Base-by-base conservation (phyloP, 176 grass and related monocot genomes). In the Musa schizocarpa region DNA sequence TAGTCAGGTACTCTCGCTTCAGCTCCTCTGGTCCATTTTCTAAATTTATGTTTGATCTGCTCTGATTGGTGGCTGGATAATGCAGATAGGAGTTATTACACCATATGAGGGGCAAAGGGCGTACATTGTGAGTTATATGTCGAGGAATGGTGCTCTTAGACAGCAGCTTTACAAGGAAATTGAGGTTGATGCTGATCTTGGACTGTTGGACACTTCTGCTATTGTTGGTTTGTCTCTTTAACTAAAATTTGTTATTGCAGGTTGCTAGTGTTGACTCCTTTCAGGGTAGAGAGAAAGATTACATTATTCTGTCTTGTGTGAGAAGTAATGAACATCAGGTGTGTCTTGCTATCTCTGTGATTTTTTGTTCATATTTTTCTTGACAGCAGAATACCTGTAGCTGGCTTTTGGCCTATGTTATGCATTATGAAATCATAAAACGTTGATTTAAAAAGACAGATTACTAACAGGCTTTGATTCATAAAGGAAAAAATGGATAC, bases 121-220 rank as follows among this genome's bases (percentile, higher is more conserved):
- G 53, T 99, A 94, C 80, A 99, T 99, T 81, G 91, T 94, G 19
- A 99, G 92, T 82, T 95, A 99, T 67, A 99, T 99, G 95, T 72
- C 95, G 80, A 94, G 95, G 78, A 99, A 99, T 76, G 95, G 95
- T 34, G 86, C 95, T 72, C 90, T 99, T 72, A 80, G 95, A 19
- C 95, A 99, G 84, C 95, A 99, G 51, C 91, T 99, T 57, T 99
- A 99, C 76, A 99, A 99, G 77, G 95, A 99, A 94, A 99, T 99
- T 12, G 95, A 99, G 95, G 95, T 98, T 21, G 1, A 50, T 20
- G 4, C 59, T 53, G 19, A 11, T 24, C 63, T 73, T 51, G 65
- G 34, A 43, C 34, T 43, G 77, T 69, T 53, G 7, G 34, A 43
- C 4, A 5, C 34, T 63, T 43, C 8, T 13, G 23, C 14, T 62